Evolutionary conservation across 2,329 filamentous ascomycete genomes (phyloP).

Genomic region (Simplicillium aogashimaense): DNA sequence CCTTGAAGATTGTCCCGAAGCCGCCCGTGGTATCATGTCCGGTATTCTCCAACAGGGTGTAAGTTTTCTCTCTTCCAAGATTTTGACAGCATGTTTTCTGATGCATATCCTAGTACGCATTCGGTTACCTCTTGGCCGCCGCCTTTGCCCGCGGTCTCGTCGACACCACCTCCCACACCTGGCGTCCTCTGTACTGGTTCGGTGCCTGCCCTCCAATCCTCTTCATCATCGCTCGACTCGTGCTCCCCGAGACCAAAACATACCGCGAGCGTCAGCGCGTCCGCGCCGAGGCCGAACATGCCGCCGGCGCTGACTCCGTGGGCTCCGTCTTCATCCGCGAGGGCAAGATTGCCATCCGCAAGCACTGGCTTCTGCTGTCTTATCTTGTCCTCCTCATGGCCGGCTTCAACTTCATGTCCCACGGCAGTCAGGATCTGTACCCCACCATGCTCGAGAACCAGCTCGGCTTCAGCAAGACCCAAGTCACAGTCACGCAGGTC

Average conservation of each 20-base stretch:
- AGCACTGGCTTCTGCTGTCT: slow-evolving; percentile 69
- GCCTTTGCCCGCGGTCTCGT: slow-evolving; percentile 58
- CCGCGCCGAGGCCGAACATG: slow-evolving; percentile 32
- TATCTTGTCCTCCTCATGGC: slow-evolving; percentile 85
- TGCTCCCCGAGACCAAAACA: slow-evolving; percentile 67
- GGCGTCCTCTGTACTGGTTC: slow-evolving; percentile 87
- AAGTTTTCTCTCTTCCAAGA: slow-evolving; percentile 10
- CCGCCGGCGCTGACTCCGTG: slow-evolving; percentile 22
- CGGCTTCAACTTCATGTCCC: slow-evolving; percentile 87
- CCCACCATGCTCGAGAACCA: slow-evolving; percentile 50
- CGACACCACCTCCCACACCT: slow-evolving; percentile 66
- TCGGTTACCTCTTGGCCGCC: slow-evolving; percentile 53
- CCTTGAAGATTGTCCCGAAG: slow-evolving; percentile 60
- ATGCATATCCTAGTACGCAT: slow-evolving; percentile 35
- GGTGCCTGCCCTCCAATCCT: slow-evolving; percentile 70
- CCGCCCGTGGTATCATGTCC: slow-evolving; percentile 63
- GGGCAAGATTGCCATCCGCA: slow-evolving; percentile 66
- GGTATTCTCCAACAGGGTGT: slow-evolving; percentile 66
- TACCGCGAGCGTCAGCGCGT: slow-evolving; percentile 59
- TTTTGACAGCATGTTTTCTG: not conserved
- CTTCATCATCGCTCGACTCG: slow-evolving; percentile 70
- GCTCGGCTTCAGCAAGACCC: slow-evolving; percentile 38
- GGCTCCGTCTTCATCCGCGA: slow-evolving; percentile 58
- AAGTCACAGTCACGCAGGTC: slow-evolving; percentile 61
- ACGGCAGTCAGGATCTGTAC: slow-evolving; percentile 58